Evolutionary conservation across 2,329 filamentous ascomycete genomes (phyloP).

Genomic region (Aspergillus texensis): DNA sequence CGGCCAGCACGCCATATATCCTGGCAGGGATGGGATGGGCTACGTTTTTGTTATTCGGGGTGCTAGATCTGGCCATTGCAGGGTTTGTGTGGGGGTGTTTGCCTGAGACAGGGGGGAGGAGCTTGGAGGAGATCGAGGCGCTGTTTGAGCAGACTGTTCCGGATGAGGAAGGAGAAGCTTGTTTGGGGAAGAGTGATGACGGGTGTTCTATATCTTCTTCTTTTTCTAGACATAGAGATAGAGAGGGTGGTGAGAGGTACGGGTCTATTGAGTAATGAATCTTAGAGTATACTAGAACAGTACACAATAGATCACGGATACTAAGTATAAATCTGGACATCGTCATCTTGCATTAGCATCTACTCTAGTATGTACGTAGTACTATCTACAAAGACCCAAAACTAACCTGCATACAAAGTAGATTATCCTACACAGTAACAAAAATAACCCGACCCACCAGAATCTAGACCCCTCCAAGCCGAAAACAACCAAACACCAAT

Average conservation of each 20-base stretch:
- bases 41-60: constrained; percentile 47
- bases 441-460: too few species aligned
- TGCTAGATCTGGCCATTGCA: constrained; percentile 49
- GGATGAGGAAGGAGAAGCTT: neutral
- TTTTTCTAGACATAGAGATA: neutral
- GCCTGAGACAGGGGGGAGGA: constrained; percentile 59
- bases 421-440: too few species aligned
- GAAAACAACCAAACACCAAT: too few species aligned
- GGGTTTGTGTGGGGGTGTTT: constrained; percentile 55
- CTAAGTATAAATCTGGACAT: too few species aligned
- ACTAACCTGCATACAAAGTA: too few species aligned
- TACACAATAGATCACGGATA: too few species aligned
- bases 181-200: neutral
- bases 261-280: neutral
- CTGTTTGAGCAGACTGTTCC: constrained; percentile 52
- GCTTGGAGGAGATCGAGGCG: constrained; percentile 59
- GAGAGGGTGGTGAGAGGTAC: neutral
- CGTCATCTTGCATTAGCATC: too few species aligned
- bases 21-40: constrained; percentile 52
- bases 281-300: too few species aligned
- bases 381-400: too few species aligned
- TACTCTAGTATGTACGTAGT: too few species aligned
- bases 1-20: constrained; percentile 45
- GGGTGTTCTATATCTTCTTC: neutral
- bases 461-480: too few species aligned